Conservation (phyloP, 164 flowering plant genomes). For the Pachysandra terminalis region DNA sequence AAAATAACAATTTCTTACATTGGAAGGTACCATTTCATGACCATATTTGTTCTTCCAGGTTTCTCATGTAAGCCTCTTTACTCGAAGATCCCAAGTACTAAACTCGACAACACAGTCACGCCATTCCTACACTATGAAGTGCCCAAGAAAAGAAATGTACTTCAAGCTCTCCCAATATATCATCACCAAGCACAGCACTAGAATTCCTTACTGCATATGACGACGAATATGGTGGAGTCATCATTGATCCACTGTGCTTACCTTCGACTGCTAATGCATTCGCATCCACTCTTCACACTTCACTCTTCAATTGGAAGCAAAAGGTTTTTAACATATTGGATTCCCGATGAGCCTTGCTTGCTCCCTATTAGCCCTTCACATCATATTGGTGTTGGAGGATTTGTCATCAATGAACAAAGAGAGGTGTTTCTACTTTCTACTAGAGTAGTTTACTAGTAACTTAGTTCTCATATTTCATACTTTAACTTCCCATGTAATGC, state of each 20-base stretch:
- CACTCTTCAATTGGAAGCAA: slow-evolving; percentile 46
- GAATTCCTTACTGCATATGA: slow-evolving; percentile 46
- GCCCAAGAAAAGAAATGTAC: slow-evolving; percentile 13
- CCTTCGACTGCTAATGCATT: slow-evolving; percentile 49
- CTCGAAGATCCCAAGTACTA: background rate
- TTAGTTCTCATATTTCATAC: background rate
- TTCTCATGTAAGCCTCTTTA: slow-evolving; percentile 1
- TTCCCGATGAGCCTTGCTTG: slow-evolving; percentile 46
- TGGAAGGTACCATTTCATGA: too few relatives aligned
- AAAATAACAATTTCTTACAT: too few relatives aligned
- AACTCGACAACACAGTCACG: slow-evolving; percentile 4
- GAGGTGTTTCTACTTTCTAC: slow-evolving; percentile 28
- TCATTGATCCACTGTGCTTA: slow-evolving; percentile 41
- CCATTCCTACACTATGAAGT: slow-evolving; percentile 9
- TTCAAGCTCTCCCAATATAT: slow-evolving; percentile 32
- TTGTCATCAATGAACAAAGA: slow-evolving; percentile 46
- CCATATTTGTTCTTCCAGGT: slow-evolving; percentile 7
- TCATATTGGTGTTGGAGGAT: slow-evolving; percentile 58
- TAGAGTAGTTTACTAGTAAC: background rate
- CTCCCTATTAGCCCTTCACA: slow-evolving; percentile 61
- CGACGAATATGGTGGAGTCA: slow-evolving; percentile 55
- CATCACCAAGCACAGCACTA: slow-evolving; percentile 21
- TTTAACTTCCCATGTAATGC: background rate
- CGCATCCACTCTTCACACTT: slow-evolving; percentile 37
- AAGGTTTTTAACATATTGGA: slow-evolving; percentile 63